phyloP scores from a whole-genome alignment of 345 rosid species.

The Lepidium aucheri region DNA sequence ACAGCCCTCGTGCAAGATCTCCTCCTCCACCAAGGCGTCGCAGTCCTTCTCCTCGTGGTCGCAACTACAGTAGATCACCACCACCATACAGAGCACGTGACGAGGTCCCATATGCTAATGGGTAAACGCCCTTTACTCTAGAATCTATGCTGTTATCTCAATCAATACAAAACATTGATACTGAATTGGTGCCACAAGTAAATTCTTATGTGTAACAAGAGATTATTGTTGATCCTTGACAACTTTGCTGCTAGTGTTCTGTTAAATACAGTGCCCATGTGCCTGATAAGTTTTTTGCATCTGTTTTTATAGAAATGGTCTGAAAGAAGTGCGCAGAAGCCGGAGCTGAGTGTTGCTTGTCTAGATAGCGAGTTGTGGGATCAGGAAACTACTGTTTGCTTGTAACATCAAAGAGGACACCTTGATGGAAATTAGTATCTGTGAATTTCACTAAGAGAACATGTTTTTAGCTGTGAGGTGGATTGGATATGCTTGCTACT shows the following conservation, averaged over 20 bases:
- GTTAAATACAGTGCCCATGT: background rate
- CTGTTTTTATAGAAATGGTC: conserved; percentile 54
- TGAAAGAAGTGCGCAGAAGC: conserved; percentile 76
- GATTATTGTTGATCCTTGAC: background rate
- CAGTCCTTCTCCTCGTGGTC: conserved; percentile 76
- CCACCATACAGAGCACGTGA: conserved; percentile 74
- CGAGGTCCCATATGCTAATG: conserved; percentile 78
- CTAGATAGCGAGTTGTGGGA: conserved; percentile 17
- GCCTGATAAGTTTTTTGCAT: background rate
- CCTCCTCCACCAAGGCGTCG: conserved; percentile 64
- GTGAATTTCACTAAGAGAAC: conserved; percentile 42
- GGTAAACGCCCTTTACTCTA: conserved; percentile 37
- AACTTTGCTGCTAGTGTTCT: background rate
- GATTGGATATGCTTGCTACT: conserved; percentile 61
- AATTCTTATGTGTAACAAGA: background rate
- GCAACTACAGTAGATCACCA: conserved; percentile 89
- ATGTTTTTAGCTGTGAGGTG: conserved; percentile 49
- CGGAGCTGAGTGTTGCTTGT: conserved; percentile 49
- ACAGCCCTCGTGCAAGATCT: conserved; percentile 87
- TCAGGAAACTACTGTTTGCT: conserved; percentile 28
- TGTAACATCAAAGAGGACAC: background rate
- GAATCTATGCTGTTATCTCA: background rate
- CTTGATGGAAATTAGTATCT: conserved; percentile 48
- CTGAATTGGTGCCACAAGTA: background rate
- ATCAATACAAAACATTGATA: background rate